Conservation (phyloP, 352 stramenopile species). For the Pythium myriotylum region DNA sequence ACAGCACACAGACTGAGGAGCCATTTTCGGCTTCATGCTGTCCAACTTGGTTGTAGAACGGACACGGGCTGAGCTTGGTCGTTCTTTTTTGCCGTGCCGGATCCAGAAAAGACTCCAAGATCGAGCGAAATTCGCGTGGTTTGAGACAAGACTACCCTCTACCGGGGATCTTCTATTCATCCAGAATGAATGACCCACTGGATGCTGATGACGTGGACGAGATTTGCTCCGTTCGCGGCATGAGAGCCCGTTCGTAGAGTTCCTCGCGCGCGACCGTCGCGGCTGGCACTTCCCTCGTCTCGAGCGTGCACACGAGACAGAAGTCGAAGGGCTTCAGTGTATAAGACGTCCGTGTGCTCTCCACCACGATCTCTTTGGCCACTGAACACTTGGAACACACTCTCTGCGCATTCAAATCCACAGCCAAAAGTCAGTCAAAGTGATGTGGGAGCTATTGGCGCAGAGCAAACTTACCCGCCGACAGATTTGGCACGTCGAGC, state of each 20-base stretch:
- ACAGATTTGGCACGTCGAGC: constrained; percentile 10
- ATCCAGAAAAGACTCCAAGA: not conserved
- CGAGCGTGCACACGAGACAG: constrained; percentile 12
- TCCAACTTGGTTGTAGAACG: not conserved
- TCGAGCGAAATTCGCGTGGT: no score
- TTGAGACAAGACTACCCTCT: no score
- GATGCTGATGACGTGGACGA: no score
- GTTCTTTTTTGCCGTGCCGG: not conserved
- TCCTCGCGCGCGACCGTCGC: no score
- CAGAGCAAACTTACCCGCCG: constrained; percentile 4
- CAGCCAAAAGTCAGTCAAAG: not conserved
- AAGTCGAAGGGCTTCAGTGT: constrained; percentile 1
- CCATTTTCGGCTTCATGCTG: not conserved
- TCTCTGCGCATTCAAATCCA: not conserved
- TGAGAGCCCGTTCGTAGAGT: no score
- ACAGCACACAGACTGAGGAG: no score
- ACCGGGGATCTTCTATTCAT: no score
- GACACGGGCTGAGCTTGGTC: not conserved
- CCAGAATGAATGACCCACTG: no score
- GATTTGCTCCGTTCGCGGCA: no score
- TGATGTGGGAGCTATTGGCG: not conserved
- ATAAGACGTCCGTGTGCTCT: not conserved
- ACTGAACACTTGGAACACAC: constrained; percentile 12
- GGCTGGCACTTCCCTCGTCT: not conserved
- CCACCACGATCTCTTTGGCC: constrained; percentile 5